These are phyloP conservation scores for Paratinospora sagittata DNA, from an alignment of 164 flowering plant species.

Conservation along the genomic window DNA sequence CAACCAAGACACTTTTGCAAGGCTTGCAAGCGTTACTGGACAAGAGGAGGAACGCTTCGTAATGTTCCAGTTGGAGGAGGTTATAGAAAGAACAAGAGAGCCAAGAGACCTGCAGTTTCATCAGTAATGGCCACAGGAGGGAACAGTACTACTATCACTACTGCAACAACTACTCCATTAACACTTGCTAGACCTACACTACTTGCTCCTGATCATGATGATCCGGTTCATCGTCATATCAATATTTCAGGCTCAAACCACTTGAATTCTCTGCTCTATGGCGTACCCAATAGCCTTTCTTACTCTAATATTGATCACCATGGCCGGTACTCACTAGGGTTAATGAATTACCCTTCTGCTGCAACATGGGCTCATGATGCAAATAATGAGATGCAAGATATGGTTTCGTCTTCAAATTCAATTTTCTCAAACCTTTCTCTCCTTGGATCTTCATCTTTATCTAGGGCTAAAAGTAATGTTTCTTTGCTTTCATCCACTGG, in stretches of 20 bases:
- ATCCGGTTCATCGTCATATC: too few relatives aligned
- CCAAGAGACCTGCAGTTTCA: conserved; percentile 54
- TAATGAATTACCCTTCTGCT: conserved; percentile 55
- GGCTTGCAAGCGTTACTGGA: conserved; percentile 85
- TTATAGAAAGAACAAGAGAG: conserved; percentile 60
- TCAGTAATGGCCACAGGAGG: too few relatives aligned
- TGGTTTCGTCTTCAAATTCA: conserved; percentile 25
- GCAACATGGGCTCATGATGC: conserved; percentile 16
- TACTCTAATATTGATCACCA: conserved; percentile 29
- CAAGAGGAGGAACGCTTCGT: conserved; percentile 71
- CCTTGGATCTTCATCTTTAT: conserved; percentile 40
- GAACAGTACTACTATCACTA: too few relatives aligned
- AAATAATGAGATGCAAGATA: conserved; percentile 23
- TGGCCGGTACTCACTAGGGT: too few relatives aligned
- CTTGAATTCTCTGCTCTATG: conserved; percentile 32
- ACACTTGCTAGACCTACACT: conserved; percentile 9
- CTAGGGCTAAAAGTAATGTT: too few relatives aligned
- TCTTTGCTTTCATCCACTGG: conserved; percentile 7
- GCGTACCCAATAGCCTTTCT: conserved; percentile 27
- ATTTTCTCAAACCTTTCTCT: conserved; percentile 29
- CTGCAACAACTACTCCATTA: conserved; percentile 16
- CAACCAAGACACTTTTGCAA: conserved; percentile 87
- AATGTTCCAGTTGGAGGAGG: conserved; percentile 89
- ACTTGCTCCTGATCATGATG: not conserved
- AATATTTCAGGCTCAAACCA: conserved; percentile 15